These are phyloP conservation scores for Tulasnella sp. DNA, from an alignment of 768 basidiomycete species.

Conservation along the genomic window DNA sequence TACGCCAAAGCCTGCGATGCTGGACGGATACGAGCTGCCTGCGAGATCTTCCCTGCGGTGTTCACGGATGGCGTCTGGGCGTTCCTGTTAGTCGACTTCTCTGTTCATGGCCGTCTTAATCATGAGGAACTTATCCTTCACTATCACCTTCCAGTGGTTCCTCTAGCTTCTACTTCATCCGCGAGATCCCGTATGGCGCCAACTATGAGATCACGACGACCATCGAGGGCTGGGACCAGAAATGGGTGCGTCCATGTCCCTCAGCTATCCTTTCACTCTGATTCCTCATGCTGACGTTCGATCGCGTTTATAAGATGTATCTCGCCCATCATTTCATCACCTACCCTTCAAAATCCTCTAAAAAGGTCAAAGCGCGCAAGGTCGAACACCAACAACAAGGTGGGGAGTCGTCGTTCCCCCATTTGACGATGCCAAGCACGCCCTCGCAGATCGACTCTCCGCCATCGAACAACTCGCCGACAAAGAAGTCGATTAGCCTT, in stretches of 20 bases:
- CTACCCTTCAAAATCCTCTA: conserved; percentile 35
- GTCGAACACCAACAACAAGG: background rate
- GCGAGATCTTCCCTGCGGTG: conserved; percentile 46
- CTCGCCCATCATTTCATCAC: conserved; percentile 54
- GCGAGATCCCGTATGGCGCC: conserved; percentile 55
- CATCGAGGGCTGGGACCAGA: conserved; percentile 59
- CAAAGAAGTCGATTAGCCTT: background rate
- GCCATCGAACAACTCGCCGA: background rate
- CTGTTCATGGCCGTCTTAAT: background rate
- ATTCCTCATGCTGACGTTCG: background rate
- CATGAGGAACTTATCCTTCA: conserved; percentile 31
- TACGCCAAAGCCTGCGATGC: conserved; percentile 48
- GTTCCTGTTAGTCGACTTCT: conserved; percentile 33
- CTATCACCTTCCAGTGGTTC: conserved; percentile 25
- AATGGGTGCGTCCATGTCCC: conserved; percentile 48
- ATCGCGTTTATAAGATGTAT: conserved; percentile 39
- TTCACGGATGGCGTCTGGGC: conserved; percentile 52
- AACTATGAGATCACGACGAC: conserved; percentile 50
- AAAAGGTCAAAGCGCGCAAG: background rate
- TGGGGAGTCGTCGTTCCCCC: background rate
- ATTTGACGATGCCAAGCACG: conserved; percentile 9
- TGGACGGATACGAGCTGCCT: conserved; percentile 37
- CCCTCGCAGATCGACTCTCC: conserved; percentile 9
- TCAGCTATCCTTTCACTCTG: background rate
- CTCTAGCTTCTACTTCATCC: conserved; percentile 57